Evolutionary conservation across 208 protist genomes (phyloP).

Genomic region (Borovskyia barvae): DNA sequence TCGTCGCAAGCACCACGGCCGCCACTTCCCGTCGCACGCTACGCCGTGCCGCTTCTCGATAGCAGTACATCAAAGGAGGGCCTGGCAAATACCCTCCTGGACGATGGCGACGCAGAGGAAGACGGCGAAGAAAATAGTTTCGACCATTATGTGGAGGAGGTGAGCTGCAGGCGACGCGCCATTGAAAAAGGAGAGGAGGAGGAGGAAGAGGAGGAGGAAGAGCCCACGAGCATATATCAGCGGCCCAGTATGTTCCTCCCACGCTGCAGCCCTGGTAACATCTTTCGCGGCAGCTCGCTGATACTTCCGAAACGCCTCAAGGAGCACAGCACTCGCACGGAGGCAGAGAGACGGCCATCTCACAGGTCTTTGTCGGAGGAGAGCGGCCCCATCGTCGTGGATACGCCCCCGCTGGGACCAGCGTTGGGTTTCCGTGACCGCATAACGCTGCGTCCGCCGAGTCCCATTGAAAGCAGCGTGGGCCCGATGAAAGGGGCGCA

Average conservation of each 20-base stretch:
- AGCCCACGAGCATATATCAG: background rate
- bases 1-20: too few relatives aligned
- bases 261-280: slow-evolving; percentile 11
- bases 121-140: background rate
- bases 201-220: slow-evolving; percentile 1
- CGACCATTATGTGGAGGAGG: background rate
- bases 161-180: too few relatives aligned
- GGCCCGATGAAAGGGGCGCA: background rate
- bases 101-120: slow-evolving; percentile 22
- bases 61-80: slow-evolving; percentile 2
- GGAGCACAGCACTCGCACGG: too few relatives aligned
- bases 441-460: slow-evolving; percentile 12
- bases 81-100: slow-evolving; percentile 3
- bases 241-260: background rate
- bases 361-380: too few relatives aligned
- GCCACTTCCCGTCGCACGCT: background rate
- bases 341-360: too few relatives aligned
- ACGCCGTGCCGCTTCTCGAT: slow-evolving; percentile 4
- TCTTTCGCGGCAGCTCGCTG: slow-evolving; percentile 4
- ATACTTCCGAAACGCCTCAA: background rate
- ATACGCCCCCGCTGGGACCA: slow-evolving; percentile 23
- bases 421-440: slow-evolving; percentile 9
- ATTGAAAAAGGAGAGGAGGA: background rate
- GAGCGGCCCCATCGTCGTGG: slow-evolving; percentile 23
- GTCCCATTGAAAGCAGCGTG: background rate